Base-by-base conservation (phyloP, 176 grass and related monocot species). In the Triticum monococcum region DNA sequence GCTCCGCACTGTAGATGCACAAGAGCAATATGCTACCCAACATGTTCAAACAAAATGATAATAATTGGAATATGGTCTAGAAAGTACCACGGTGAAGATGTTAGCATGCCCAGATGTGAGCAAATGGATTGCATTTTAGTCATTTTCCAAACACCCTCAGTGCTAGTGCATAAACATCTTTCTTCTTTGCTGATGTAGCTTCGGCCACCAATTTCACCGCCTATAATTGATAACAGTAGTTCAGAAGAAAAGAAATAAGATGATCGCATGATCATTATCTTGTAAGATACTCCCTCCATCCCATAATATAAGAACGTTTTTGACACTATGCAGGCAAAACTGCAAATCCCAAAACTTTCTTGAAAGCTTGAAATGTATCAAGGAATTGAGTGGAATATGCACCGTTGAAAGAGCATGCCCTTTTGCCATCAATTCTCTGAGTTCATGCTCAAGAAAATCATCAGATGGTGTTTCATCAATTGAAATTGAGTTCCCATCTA, bases 131-230 rank as follows among this genome's bases (percentile, higher is more conserved):
- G 87, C 28, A 87, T 87, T 75, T 88, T 87, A 78, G 75, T 98
- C 87, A 92, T 84, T 92, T 96, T 83, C 93, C 97, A 83, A 87
- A 96, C 64, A 98, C 88, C 46, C 85, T 88, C 59, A 96, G 87
- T 91, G 97, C 94, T 32, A 98, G 92, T 8, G 94, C 92, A 94
- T 98, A 98, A 45, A 98, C 90, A 87, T 96, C 92, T 92, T 99
- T 99, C 85, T 91, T 96, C 89, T 91, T 99, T 83, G 90, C 90
- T 18, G 97, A 91, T 59, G 97, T 94, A 74, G 87, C 87, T 88
- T 90, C 92, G 31, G 77, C 80, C 41, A 99, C 92, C 84, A 91
- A 82, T 91, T 92, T 99, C 82, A 96, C 94, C 0, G 90, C 97
- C 97, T 99, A 78, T 23, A 81, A 68, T 80, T 84, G 30, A 68